Conservation (phyloP, 2,329 filamentous ascomycete genomes). For the Penicillium expansum region DNA sequence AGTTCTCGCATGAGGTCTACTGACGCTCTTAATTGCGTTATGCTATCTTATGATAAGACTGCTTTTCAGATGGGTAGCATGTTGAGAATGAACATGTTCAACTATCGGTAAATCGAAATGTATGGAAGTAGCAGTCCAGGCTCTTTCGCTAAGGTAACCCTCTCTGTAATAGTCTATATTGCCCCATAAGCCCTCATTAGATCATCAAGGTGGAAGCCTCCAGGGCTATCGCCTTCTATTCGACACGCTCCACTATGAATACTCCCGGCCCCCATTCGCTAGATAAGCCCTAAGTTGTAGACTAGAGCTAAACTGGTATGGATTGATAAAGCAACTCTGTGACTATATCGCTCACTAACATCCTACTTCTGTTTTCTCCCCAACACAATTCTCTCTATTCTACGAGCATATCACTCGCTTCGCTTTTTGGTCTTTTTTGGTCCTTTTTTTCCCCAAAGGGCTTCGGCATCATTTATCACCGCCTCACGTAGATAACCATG, state of each 20-base stretch:
- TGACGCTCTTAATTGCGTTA: too few relatives aligned
- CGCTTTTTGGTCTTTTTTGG: neutral
- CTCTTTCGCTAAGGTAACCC: too few relatives aligned
- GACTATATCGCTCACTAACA: neutral
- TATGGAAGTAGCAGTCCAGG: too few relatives aligned
- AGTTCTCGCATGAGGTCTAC: too few relatives aligned
- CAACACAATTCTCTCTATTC: neutral
- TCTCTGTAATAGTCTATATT: too few relatives aligned
- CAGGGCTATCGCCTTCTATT: neutral
- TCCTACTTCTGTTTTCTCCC: neutral
- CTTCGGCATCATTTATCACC: neutral
- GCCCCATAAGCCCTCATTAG: neutral
- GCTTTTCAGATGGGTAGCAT: too few relatives aligned
- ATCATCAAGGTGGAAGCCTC: neutral
- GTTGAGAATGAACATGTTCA: too few relatives aligned
- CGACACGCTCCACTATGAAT: neutral
- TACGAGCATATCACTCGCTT: rapidly evolving
- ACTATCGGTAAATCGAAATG: too few relatives aligned
- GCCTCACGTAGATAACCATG: neutral
- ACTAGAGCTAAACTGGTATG: neutral
- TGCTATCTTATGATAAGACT: too few relatives aligned
- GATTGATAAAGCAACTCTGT: neutral
- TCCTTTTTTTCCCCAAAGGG: too few relatives aligned
- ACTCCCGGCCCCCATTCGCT: neutral
- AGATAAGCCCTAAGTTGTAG: neutral